phyloP scores from a whole-genome alignment of 2,329 filamentous ascomycete genomes.

The Eutypa lata region DNA sequence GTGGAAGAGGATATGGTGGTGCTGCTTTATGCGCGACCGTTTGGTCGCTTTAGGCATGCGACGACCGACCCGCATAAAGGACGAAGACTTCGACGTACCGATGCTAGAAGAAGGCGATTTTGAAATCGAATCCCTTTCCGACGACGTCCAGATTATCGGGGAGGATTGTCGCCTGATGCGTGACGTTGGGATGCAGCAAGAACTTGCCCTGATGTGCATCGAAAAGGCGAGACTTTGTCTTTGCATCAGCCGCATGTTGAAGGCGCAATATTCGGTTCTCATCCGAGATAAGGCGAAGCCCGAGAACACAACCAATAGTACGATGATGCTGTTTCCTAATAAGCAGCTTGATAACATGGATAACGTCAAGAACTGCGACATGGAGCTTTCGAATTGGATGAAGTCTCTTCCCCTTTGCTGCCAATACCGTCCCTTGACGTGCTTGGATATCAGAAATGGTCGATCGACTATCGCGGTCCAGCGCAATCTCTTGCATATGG shows the following conservation, averaged over 20 bases:
- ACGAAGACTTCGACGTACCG: conserved; percentile 89
- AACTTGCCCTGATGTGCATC: conserved; percentile 85
- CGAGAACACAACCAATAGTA: conserved; percentile 70
- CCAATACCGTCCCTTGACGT: conserved; percentile 58
- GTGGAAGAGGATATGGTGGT: conserved; percentile 98
- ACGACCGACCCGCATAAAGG: conserved; percentile 85
- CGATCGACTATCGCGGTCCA: conserved; percentile 64
- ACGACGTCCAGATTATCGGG: conserved; percentile 66
- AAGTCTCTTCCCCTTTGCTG: conserved; percentile 68
- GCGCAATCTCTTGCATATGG: conserved; percentile 85
- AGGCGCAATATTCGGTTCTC: conserved; percentile 87
- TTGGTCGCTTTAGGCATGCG: conserved; percentile 92
- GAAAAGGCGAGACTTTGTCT: conserved; percentile 87
- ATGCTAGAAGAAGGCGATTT: conserved; percentile 86
- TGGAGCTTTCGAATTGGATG: conserved; percentile 75
- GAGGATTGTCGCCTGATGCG: conserved; percentile 67
- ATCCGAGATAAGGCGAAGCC: conserved; percentile 79
- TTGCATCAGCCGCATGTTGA: conserved; percentile 84
- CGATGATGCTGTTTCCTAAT: conserved; percentile 89
- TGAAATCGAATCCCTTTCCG: conserved; percentile 67
- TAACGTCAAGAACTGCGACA: conserved; percentile 75
- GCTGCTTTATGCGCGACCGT: conserved; percentile 90
- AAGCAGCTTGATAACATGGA: conserved; percentile 79
- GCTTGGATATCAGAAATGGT: conserved; percentile 56
- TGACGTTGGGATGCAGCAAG: conserved; percentile 68